phyloP scores from a whole-genome alignment of 2,329 filamentous ascomycete genomes.

The Juglanconis sp. region DNA sequence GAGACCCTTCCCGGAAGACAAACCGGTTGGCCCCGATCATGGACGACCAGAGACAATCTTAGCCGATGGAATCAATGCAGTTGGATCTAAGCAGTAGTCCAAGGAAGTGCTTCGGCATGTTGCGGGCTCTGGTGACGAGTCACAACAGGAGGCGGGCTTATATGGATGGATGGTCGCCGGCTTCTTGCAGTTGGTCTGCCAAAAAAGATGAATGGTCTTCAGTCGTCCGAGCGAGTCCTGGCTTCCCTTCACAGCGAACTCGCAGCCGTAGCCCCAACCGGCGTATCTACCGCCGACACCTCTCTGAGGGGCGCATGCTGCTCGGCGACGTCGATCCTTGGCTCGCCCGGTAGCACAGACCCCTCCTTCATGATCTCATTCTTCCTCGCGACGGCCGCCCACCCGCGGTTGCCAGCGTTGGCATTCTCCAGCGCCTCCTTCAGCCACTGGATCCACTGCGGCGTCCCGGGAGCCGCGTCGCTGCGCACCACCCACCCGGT shows the following conservation, averaged over 20 bases:
- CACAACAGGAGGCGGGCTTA: neutral
- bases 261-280: neutral
- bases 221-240: neutral
- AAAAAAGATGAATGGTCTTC: neutral
- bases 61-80: too few species aligned
- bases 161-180: neutral
- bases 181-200: neutral
- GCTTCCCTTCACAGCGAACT: neutral
- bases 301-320: constrained; percentile 17
- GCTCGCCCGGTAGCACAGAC: constrained; percentile 12
- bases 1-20: too few species aligned
- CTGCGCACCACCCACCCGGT: constrained; percentile 52
- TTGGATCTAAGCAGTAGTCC: too few species aligned
- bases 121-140: too few species aligned
- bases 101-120: too few species aligned
- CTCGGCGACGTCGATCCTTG: constrained; percentile 9
- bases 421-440: constrained; percentile 43
- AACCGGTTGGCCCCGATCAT: too few species aligned
- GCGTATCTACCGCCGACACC: constrained; percentile 3
- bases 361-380: constrained; percentile 43
- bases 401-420: constrained; percentile 28
- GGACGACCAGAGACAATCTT: too few species aligned
- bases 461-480: constrained; percentile 49
- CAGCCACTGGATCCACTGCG: constrained; percentile 54
- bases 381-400: constrained; percentile 48